A percentile compares a stretch with the other conserved stretches of the same genome.
These are phyloP conservation scores for Xylaria sp. DNA, from an alignment of 2,329 filamentous ascomycete species.

Conservation along the genomic window DNA sequence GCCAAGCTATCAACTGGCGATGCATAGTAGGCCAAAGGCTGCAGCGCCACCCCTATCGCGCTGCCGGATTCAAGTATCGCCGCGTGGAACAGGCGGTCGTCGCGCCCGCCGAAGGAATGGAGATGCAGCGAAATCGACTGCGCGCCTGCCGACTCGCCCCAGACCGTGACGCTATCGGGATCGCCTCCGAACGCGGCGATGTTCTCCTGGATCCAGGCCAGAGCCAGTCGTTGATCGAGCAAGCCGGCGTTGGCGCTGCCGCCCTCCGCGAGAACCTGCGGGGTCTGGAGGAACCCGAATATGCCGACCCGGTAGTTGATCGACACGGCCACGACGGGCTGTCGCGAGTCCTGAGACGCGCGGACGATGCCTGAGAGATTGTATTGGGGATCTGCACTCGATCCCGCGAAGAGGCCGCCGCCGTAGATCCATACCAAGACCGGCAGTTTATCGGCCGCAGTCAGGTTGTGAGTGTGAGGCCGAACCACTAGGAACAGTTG, in stretches of 20 bases:
- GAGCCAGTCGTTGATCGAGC: conserved; percentile 57
- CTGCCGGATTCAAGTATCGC: conserved; percentile 64
- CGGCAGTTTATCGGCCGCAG: conserved; percentile 48
- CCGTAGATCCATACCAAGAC: conserved; percentile 68
- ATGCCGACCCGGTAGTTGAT: conserved; percentile 49
- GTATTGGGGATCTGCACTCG: conserved; percentile 65
- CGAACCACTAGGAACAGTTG: conserved; percentile 48
- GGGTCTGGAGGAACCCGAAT: conserved; percentile 50
- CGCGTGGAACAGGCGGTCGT: conserved; percentile 64
- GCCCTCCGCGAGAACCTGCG: conserved; percentile 18
- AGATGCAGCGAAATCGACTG: conserved; percentile 58
- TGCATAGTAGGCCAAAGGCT: conserved; percentile 50
- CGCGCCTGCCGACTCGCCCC: conserved; percentile 56
- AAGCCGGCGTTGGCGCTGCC: conserved; percentile 49
- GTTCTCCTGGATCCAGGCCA: conserved; percentile 58
- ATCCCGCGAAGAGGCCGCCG: conserved; percentile 63
- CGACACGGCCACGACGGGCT: conserved; percentile 55
- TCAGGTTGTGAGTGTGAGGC: conserved; percentile 50
- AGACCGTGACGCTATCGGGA: conserved; percentile 50
- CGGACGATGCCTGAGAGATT: conserved; percentile 71
- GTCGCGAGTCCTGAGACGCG: conserved; percentile 60
- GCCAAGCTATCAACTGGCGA: conserved; percentile 49
- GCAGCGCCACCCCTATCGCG: conserved; percentile 44
- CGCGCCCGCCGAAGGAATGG: conserved; percentile 63
- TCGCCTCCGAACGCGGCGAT: conserved; percentile 46